These are phyloP conservation scores for Mangifera indica DNA, from an alignment of 345 rosid genomes.

Conservation along the genomic window DNA sequence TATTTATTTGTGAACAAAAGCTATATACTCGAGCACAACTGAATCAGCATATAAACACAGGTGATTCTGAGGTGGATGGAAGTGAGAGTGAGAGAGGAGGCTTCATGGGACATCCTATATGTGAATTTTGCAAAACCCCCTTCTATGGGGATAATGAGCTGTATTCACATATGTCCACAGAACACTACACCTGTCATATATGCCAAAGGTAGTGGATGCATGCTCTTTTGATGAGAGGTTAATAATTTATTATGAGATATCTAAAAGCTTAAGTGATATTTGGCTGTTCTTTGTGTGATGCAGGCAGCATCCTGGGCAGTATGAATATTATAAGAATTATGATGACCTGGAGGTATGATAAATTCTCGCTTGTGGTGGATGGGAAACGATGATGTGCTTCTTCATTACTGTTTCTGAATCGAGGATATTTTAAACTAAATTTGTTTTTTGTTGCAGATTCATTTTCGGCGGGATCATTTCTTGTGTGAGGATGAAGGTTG, in stretches of 20 bases:
- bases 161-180: slow-evolving; percentile 87
- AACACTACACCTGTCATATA: slow-evolving; percentile 86
- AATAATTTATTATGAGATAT: background rate
- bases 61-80: slow-evolving; percentile 96
- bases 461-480: slow-evolving; percentile 81
- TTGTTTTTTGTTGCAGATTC: slow-evolving; percentile 55
- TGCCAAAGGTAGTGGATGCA: slow-evolving; percentile 83
- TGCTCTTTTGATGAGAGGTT: background rate
- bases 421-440: background rate
- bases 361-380: background rate
- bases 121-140: slow-evolving; percentile 84
- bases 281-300: slow-evolving; percentile 15
- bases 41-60: slow-evolving; percentile 80
- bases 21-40: slow-evolving; percentile 74
- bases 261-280: background rate
- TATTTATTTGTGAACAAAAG: slow-evolving; percentile 93
- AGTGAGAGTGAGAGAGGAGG: slow-evolving; percentile 97
- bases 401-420: background rate
- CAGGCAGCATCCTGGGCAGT: slow-evolving; percentile 92
- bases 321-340: slow-evolving; percentile 82
- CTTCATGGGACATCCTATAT: slow-evolving; percentile 86
- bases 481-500: slow-evolving; percentile 95
- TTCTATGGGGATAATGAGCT: slow-evolving; percentile 95
- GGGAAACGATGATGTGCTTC: background rate
- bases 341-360: slow-evolving; percentile 82